Conservation (phyloP, 441 rosid genomes). For the Eutrema salsugineum region DNA sequence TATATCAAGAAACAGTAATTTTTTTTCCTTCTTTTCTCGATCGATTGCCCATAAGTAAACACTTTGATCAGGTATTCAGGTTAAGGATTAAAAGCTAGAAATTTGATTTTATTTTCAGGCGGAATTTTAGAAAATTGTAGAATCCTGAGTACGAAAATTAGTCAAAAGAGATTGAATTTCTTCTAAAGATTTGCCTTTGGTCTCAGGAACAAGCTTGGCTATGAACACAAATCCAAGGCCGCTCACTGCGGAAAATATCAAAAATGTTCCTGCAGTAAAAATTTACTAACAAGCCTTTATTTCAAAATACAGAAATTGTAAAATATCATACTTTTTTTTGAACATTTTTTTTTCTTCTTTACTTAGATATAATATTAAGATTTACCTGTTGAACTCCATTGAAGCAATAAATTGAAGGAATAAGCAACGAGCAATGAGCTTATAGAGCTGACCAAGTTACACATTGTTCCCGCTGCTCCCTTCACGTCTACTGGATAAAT, state of each 20-base stretch:
- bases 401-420: conserved; percentile 16
- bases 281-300: neutral
- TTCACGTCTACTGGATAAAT: conserved; percentile 14
- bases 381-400: conserved; percentile 13
- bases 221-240: conserved; percentile 21
- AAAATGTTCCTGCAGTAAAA: conserved; percentile 32
- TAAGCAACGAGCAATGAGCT: conserved; percentile 5
- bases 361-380: neutral
- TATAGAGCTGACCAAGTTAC: conserved; percentile 4
- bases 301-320: neutral
- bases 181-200: conserved; percentile 15
- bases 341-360: neutral
- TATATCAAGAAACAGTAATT: too few species aligned
- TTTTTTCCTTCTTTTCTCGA: too few species aligned
- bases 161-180: neutral
- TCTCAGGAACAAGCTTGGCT: conserved; percentile 20
- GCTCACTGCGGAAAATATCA: conserved; percentile 19
- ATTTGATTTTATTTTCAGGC: neutral
- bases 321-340: too few species aligned
- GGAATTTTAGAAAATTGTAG: neutral
- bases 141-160: neutral
- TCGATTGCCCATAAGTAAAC: too few species aligned
- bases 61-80: too few species aligned
- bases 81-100: neutral
- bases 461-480: conserved; percentile 8